Evolutionary conservation across 2,329 filamentous ascomycete genomes (phyloP).

Genomic region (Diaporthe australafricana): DNA sequence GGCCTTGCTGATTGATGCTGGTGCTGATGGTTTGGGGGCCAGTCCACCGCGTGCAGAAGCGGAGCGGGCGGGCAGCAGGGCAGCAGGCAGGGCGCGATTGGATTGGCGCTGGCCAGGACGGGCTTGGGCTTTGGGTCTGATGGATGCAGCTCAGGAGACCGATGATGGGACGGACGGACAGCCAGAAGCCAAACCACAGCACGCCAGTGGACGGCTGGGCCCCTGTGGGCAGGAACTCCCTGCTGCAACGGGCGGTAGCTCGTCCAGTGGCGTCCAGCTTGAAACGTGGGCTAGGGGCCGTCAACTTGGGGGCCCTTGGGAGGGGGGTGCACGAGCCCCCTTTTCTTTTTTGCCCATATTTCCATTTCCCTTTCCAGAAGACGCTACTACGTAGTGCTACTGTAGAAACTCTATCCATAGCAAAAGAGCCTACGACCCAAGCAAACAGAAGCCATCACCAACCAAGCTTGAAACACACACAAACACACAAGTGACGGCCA

Average conservation of each 20-base stretch:
- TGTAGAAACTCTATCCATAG: constrained; percentile 10
- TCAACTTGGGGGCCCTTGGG: constrained; percentile 15
- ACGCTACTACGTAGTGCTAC: constrained; percentile 1
- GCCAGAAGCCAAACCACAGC: background rate
- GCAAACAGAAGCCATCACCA: constrained; percentile 14
- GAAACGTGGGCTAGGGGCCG: constrained; percentile 30
- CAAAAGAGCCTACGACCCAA: background rate
- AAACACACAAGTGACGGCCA: background rate
- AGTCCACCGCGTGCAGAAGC: background rate
- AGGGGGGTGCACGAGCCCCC: constrained; percentile 19
- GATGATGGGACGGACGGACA: background rate
- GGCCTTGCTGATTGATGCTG: background rate
- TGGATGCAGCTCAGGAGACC: constrained; percentile 22
- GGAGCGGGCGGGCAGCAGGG: background rate
- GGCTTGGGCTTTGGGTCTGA: constrained; percentile 14
- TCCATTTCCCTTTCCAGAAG: background rate
- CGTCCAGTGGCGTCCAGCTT: constrained; percentile 29
- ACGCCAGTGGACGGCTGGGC: constrained; percentile 4
- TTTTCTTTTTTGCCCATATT: constrained; percentile 2
- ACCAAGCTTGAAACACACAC: background rate
- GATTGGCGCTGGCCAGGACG: constrained; percentile 10
- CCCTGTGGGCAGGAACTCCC: constrained; percentile 11
- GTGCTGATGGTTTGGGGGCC: constrained; percentile 15
- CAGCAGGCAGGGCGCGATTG: constrained; percentile 10
- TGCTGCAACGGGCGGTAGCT: constrained; percentile 31